Base-by-base conservation (phyloP, 345 rosid species). In the Citrus unshiu region DNA sequence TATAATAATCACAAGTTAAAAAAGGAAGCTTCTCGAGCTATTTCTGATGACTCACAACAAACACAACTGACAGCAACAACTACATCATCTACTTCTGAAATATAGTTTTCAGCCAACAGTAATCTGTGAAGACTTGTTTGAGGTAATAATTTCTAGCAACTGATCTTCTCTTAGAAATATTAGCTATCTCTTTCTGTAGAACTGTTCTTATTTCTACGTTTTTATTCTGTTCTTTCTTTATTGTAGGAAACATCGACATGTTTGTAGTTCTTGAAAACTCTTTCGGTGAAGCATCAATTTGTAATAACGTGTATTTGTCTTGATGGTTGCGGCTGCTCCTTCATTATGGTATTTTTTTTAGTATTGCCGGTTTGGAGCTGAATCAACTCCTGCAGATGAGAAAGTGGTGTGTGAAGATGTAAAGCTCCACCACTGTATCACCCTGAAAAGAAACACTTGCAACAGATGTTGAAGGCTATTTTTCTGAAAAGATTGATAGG, bases 1-100 rank as follows among this genome's bases (percentile, higher is more conserved):
- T 95, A 95, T 83, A 95, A 95, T 78, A 95, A 95, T 83, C 84
- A 83, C 84, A 95, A 95, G 82, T 83, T 95, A 84, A 92, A 88
- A 85, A 93, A 89, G 85, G 99, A 95, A 92, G 91, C 97, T 68
- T 79, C 96, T 71, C 81, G 79, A 78, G 81, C 46, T 59, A 49
- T 77, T 76, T 34, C 89, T 0, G 83, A 79, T 34, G 88, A 83
- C 63, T 68, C 77, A 69, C 87, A 65, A 75, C 80, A 74, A 37
- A 83, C 72, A 78, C 87, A 93, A 70, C 82, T 90, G 22, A 82
- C 87, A 81, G 85, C 90, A 24, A 68, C 83, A 81, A 83, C 84
- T 60, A 29, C 84, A 75, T 72, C 82, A 66, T 73, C 88, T 61
- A 62, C 80, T 68, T 78, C 87, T 16, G 74, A 87, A 63, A 81